Evolutionary conservation across 441 rosid species (phyloP).

Genomic region (Raphanus hybrid): DNA sequence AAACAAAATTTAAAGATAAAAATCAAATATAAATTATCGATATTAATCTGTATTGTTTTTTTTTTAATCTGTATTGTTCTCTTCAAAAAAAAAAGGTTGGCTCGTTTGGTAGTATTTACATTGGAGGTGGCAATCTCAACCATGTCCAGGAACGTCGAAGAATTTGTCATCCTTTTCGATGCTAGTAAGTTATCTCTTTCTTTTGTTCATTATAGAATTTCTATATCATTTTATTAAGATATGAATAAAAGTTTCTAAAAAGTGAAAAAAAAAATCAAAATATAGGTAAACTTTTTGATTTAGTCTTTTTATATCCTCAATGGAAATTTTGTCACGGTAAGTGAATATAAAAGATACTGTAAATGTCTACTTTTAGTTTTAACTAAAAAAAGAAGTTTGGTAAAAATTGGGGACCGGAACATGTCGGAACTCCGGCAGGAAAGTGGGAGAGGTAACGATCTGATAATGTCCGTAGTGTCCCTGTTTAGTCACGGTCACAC

Average conservation of each 20-base stretch:
- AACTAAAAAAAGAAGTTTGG: neutral
- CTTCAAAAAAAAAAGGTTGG: neutral
- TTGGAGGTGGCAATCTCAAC: conserved; percentile 87
- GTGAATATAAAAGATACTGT: conserved; percentile 6
- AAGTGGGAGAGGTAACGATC: conserved; percentile 40
- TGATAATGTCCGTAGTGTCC: conserved; percentile 35
- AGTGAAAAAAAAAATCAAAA: conserved; percentile 10
- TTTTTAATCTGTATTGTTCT: conserved; percentile 23
- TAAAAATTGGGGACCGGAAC: conserved; percentile 32
- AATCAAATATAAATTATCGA: neutral
- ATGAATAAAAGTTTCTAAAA: neutral
- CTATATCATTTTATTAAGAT: neutral
- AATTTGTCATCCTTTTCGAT: conserved; percentile 87
- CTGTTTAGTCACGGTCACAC: conserved; percentile 38
- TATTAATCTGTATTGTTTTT: neutral
- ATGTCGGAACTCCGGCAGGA: conserved; percentile 45
- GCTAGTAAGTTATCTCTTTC: conserved; percentile 68
- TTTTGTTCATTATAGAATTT: neutral
- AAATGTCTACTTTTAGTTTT: neutral
- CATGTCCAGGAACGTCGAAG: conserved; percentile 79
- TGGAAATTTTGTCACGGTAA: conserved; percentile 17
- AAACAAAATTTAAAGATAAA: neutral
- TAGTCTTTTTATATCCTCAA: conserved; percentile 16
- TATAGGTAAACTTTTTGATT: neutral
- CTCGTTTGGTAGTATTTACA: conserved; percentile 87